A percentile compares a stretch with the other conserved stretches of the same genome.
Conservation (phyloP, 345 rosid species). For the Camelina sativa region DNA sequence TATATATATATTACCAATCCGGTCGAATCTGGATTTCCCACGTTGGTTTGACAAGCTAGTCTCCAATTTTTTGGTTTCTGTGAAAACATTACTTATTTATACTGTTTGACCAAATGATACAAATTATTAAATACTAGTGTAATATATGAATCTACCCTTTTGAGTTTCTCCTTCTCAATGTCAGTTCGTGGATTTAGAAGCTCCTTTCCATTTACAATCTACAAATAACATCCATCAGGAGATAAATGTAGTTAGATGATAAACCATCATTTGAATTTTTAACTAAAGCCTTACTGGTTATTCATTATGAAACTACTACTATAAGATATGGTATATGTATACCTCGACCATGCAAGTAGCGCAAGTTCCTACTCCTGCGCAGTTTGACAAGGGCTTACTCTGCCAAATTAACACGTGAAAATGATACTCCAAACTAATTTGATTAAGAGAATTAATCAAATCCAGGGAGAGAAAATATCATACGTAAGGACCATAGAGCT, state of each 20-base stretch:
- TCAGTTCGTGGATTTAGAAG: conserved; percentile 75
- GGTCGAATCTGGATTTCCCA: conserved; percentile 72
- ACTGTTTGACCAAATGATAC: neutral
- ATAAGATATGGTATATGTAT: neutral
- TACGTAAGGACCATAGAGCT: conserved; percentile 92
- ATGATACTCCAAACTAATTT: neutral
- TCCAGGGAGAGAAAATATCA: conserved; percentile 30
- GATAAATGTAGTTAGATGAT: neutral
- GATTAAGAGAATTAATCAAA: conserved; percentile 1
- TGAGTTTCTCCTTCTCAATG: conserved; percentile 77
- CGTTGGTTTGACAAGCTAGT: conserved; percentile 89
- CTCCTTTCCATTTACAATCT: conserved; percentile 87
- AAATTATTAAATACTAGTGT: neutral
- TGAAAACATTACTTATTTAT: conserved; percentile 8
- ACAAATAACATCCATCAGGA: neutral
- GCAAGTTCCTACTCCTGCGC: conserved; percentile 95
- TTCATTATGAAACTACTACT: neutral
- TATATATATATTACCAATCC: conserved; percentile 59
- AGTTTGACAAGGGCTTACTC: conserved; percentile 71
- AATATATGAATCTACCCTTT: conserved; percentile 49
- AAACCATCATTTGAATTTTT: neutral
- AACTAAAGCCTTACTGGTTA: neutral
- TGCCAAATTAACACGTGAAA: conserved; percentile 39
- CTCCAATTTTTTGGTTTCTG: conserved; percentile 91
- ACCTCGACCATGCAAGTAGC: conserved; percentile 96